A percentile compares a stretch with the other conserved stretches of the same genome.
phyloP scores from a whole-genome alignment of 495 filamentous ascomycete species.

The Neurospora hispaniola region DNA sequence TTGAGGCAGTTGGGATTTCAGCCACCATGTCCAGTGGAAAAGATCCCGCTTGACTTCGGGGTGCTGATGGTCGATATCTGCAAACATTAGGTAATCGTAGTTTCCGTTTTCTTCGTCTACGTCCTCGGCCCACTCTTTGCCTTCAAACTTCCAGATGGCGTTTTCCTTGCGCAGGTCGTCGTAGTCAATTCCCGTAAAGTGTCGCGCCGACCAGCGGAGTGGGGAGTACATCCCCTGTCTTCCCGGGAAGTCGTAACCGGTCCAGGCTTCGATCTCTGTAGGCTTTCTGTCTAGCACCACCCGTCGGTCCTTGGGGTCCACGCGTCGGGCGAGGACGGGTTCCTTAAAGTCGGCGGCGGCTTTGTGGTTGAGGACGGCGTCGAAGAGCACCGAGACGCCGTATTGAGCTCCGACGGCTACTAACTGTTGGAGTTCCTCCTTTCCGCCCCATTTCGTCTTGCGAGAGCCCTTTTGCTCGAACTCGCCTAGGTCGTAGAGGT shows the following conservation, averaged over 20 bases:
- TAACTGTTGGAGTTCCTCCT: slow-evolving; percentile 47
- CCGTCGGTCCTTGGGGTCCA: slow-evolving; percentile 48
- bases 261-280: slow-evolving; percentile 57
- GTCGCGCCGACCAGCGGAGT: slow-evolving; percentile 55
- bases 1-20: slow-evolving; percentile 40
- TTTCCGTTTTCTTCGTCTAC: slow-evolving; percentile 63
- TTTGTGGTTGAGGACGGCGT: slow-evolving; percentile 72
- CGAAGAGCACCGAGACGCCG: slow-evolving; percentile 54
- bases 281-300: slow-evolving; percentile 35
- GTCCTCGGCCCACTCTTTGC: slow-evolving; percentile 47
- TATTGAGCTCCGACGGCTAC: slow-evolving; percentile 33
- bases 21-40: slow-evolving; percentile 57
- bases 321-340: slow-evolving; percentile 44
- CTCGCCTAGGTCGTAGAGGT: slow-evolving; percentile 73
- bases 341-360: slow-evolving; percentile 56
- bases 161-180: slow-evolving; percentile 44
- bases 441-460: slow-evolving; percentile 61
- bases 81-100: slow-evolving; percentile 58
- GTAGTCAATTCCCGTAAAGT: slow-evolving; percentile 65
- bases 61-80: slow-evolving; percentile 58
- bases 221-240: slow-evolving; percentile 47
- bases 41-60: slow-evolving; percentile 55
- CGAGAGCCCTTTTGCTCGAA: slow-evolving; percentile 60
- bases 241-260: slow-evolving; percentile 55
- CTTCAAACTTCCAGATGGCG: slow-evolving; percentile 59